Evolutionary conservation across 306 rosid species (phyloP).

Genomic region (Gillenia trifoliata): DNA sequence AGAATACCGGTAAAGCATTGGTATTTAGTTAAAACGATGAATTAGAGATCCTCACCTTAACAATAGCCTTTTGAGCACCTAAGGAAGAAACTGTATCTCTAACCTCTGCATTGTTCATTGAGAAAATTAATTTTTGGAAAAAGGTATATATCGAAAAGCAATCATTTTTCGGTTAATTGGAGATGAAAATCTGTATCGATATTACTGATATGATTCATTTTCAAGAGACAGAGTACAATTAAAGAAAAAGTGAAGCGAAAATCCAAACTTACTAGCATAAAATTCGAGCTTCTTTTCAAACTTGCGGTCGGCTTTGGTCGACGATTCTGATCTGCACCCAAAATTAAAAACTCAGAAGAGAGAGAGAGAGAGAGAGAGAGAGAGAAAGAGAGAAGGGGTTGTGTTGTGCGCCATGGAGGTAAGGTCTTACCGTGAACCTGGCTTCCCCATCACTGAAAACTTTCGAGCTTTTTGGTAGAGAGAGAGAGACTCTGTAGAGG

Average conservation of each 20-base stretch:
- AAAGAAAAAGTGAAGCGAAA: neutral
- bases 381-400: neutral
- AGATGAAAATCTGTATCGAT: neutral
- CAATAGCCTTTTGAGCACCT: conserved; percentile 58
- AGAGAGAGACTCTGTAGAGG: neutral
- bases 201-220: neutral
- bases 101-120: conserved; percentile 51
- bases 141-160: neutral
- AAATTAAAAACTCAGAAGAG: neutral
- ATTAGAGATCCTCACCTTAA: conserved; percentile 44
- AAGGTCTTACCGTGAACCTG: conserved; percentile 12
- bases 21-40: neutral
- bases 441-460: conserved; percentile 16
- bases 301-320: conserved; percentile 26
- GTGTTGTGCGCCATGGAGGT: neutral
- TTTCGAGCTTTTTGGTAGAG: neutral
- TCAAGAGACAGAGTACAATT: neutral
- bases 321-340: neutral
- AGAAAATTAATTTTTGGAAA: neutral
- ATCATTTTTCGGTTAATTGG: neutral
- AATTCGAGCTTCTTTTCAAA: conserved; percentile 33
- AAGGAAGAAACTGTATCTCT: conserved; percentile 48
- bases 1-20: neutral
- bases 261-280: conserved; percentile 24
- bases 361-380: neutral